Evolutionary conservation across 83 land plant genomes (phyloP), one percentile per base, ranked within the genome.

Genomic region (Picea mariana): DNA sequence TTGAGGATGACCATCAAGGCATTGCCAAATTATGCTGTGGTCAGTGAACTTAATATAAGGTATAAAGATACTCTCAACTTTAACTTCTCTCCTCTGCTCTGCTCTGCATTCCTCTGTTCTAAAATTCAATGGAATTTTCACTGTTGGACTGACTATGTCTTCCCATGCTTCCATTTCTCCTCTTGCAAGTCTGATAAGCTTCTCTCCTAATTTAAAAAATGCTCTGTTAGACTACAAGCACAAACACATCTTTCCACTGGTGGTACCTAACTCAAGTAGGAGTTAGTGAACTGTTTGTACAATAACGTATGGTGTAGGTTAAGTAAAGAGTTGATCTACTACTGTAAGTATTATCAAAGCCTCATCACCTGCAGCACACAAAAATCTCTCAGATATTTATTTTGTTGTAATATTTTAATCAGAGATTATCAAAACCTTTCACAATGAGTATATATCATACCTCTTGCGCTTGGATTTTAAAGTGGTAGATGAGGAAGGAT

Each of bases 401-500:
- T 7, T 3, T 47, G 18, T 44, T 12, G 44, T 75, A 3, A 49
- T 49, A 5, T 21, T 4, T 49, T 75, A 75, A 47, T n/a, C 16
- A 49, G 59, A 12, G 9, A 75, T 42, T n/a, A 44, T 12, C 59
- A 75, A 67, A 80, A 72, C 5, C 13, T 69, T 47, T 49, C 9
- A 49, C 58, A 62, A 26, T 9, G 21, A 11, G 47, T n/a, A n/a
- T 55, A 11, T 26, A 61, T 21, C 87, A 78, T 88, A 91, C 88
- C 92, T 89, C 82, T 93, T 92, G 31, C 95, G 88, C 77, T 94
- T 94, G 85, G 84, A 87, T 79, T 94, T 94, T 40, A 84, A 67
- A 42, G 65, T 40, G 13, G 87, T 80, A 11, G 96, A 83, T 62
- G 93, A 86, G 27, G 94, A 92, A 55, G 95, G 87, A 66, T 90